Conservation (phyloP, 148 eudicot genomes). For the Vaccinium myrtillus region DNA sequence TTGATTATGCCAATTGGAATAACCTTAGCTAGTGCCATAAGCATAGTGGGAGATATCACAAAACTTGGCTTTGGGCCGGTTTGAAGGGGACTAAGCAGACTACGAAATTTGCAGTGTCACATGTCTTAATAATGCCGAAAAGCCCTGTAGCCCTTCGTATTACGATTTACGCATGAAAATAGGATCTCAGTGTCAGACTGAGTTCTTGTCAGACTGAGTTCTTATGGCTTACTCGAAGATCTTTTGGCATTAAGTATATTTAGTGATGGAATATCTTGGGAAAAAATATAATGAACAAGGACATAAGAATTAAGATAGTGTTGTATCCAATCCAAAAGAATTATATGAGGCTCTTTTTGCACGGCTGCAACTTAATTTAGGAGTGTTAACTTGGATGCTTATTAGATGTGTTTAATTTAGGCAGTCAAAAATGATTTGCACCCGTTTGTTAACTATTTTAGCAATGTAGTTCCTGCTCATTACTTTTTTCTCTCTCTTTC, state of each 20-base stretch:
- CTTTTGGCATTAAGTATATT: neutral
- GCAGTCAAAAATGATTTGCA: neutral
- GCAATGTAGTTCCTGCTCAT: slow-evolving; percentile 4
- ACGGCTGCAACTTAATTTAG: neutral
- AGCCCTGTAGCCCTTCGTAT: neutral
- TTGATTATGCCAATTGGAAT: no score
- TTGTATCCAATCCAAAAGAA: neutral
- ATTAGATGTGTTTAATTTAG: neutral
- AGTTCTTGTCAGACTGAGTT: neutral
- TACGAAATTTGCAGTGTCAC: neutral
- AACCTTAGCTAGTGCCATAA: neutral
- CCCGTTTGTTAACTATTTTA: neutral
- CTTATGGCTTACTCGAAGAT: neutral
- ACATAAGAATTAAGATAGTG: neutral
- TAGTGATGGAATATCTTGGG: neutral
- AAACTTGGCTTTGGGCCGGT: neutral
- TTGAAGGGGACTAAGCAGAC: neutral
- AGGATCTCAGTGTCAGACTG: neutral
- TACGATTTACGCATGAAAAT: neutral
- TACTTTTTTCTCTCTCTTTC: neutral
- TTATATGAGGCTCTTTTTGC: neutral
- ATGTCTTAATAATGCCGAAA: neutral
- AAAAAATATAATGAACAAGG: neutral
- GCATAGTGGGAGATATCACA: neutral
- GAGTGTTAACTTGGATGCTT: neutral